Evolutionary conservation across 2,329 filamentous ascomycete genomes (phyloP).

Genomic region (Magnaporthiopsis poae): DNA sequence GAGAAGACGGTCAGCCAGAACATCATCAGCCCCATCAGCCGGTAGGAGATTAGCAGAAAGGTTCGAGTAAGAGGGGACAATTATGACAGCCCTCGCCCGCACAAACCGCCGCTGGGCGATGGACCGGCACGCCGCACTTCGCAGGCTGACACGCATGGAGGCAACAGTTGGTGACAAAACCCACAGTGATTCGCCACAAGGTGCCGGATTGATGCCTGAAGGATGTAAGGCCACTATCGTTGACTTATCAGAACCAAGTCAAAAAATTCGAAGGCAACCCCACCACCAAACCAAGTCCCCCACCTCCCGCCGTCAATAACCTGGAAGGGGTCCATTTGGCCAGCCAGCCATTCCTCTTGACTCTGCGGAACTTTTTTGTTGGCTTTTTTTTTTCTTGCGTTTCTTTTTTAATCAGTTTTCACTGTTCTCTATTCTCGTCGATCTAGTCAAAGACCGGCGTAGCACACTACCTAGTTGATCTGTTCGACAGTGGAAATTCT

Average conservation of each 20-base stretch:
- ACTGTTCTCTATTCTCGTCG: neutral
- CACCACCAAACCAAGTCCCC: conserved; percentile 5
- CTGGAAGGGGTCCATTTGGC: conserved; percentile 5
- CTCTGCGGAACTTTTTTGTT: conserved; percentile 1
- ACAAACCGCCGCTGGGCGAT: neutral
- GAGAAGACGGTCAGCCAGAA: neutral
- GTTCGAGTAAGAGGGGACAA: neutral
- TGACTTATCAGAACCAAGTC: conserved; percentile 5
- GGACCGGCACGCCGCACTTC: neutral
- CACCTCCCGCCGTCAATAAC: conserved; percentile 5
- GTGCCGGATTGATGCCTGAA: neutral
- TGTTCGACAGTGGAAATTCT: neutral
- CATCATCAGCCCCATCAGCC: neutral
- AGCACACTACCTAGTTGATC: neutral
- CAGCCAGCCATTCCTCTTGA: neutral
- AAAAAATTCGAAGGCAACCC: conserved; percentile 3
- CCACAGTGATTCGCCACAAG: conserved; percentile 4
- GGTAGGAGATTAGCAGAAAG: neutral
- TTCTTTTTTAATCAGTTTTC: neutral
- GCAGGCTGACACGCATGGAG: neutral
- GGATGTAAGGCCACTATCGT: conserved; percentile 3
- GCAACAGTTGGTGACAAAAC: neutral
- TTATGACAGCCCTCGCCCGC: neutral
- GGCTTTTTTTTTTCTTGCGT: neutral
- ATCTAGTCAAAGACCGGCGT: neutral